phyloP scores from a whole-genome alignment of 345 rosid species.

The Moringa oleifera region DNA sequence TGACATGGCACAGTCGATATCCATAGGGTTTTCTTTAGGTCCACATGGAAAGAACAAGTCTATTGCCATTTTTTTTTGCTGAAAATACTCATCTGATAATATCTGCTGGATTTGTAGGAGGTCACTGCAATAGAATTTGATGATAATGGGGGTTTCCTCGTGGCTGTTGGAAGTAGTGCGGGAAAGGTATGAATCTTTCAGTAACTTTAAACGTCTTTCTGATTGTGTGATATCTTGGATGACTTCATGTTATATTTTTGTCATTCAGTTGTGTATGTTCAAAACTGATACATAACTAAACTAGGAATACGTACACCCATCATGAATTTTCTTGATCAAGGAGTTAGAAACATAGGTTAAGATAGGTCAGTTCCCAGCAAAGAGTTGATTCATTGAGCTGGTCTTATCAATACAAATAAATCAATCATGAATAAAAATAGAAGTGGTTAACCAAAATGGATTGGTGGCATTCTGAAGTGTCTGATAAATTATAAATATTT shows the following conservation, averaged over 20 bases:
- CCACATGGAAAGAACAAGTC: not conserved
- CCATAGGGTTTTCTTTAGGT: not conserved
- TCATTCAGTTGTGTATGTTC: not conserved
- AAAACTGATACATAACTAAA: no score
- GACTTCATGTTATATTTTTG: not conserved
- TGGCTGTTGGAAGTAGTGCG: constrained; percentile 85
- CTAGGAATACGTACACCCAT: no score
- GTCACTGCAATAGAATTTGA: constrained; percentile 88
- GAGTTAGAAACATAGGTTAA: no score
- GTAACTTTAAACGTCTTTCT: not conserved
- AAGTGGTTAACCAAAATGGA: no score
- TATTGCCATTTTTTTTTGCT: not conserved
- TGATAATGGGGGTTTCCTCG: constrained; percentile 65
- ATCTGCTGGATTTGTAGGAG: constrained; percentile 43
- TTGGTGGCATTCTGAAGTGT: no score
- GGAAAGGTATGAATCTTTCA: constrained; percentile 70
- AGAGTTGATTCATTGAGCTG: no score
- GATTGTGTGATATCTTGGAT: not conserved
- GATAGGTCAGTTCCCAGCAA: no score
- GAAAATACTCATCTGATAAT: constrained; percentile 8
- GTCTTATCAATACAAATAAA: no score
- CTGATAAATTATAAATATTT: no score
- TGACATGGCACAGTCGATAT: not conserved
- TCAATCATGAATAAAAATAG: no score
- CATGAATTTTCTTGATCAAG: no score